phyloP scores from a whole-genome alignment of 116 monocot species.

The Phalaenopsis hybrid region DNA sequence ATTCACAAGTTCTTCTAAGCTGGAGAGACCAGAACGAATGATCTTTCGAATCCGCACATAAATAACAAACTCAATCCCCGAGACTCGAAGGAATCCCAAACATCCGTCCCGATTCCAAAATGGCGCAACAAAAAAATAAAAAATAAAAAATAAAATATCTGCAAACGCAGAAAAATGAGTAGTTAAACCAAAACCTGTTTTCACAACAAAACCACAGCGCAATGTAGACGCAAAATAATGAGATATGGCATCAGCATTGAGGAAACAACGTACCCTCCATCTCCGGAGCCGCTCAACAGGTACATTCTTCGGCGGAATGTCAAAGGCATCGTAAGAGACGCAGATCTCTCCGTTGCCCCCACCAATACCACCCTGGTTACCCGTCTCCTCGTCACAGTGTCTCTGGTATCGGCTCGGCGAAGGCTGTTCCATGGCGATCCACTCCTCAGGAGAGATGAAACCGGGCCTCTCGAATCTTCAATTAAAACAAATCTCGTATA shows the following conservation, averaged over 20 bases:
- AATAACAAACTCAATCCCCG: neutral
- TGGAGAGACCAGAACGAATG: neutral
- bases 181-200: neutral
- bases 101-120: neutral
- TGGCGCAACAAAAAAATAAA: neutral
- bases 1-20: neutral
- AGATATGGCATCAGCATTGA: neutral
- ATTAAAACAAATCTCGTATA: neutral
- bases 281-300: conserved; percentile 55
- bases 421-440: neutral
- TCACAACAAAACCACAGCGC: neutral
- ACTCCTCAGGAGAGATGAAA: conserved; percentile 43
- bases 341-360: neutral
- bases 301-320: conserved; percentile 60
- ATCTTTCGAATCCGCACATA: neutral
- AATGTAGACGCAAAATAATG: neutral
- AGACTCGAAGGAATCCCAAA: neutral
- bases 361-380: conserved; percentile 1
- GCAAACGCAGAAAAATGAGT: neutral
- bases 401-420: conserved; percentile 16
- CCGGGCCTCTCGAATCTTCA: conserved; percentile 14
- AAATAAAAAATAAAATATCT: neutral
- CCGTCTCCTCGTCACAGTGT: conserved; percentile 30
- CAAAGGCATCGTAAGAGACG: conserved; percentile 28
- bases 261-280: conserved; percentile 45